Percentiles rank a stretch among this genome's conserved stretches.
These are phyloP conservation scores for Suillus americanus DNA, from an alignment of 768 basidiomycete genomes.

Conservation along the genomic window DNA sequence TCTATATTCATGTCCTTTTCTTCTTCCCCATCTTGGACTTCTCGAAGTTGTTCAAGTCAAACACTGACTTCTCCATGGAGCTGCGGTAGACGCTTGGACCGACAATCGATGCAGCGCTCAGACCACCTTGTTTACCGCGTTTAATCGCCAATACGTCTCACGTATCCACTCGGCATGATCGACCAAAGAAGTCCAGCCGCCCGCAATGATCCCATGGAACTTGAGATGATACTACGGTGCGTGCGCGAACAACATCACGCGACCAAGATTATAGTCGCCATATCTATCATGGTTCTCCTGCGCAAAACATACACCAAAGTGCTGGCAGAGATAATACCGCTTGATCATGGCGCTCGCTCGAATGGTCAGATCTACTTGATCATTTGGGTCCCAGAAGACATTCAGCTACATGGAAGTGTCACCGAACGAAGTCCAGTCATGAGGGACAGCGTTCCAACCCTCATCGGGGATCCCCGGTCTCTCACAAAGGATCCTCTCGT, in stretches of 20 bases:
- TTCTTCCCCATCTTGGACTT: not conserved
- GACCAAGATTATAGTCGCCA: not conserved
- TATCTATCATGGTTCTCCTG: conserved; percentile 1
- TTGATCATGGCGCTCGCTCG: not conserved
- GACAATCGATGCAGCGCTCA: not conserved
- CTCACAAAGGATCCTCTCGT: not conserved
- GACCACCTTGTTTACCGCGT: not conserved
- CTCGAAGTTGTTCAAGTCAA: not conserved
- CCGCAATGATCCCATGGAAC: not conserved
- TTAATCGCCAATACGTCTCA: conserved; percentile 1
- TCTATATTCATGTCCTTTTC: not conserved
- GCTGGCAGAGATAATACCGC: not conserved
- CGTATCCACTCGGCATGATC: conserved; percentile 2
- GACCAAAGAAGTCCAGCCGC: not conserved
- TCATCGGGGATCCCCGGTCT: not conserved
- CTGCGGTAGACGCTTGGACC: conserved; percentile 1
- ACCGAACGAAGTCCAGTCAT: conserved; percentile 3
- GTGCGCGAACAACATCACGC: not conserved
- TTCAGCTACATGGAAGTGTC: not conserved
- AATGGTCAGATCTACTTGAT: not conserved
- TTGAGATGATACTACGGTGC: not conserved
- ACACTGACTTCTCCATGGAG: not conserved
- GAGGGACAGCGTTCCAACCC: not conserved
- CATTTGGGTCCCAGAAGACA: not conserved
- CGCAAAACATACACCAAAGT: not conserved